These are phyloP conservation scores for Daldinia bambusicola DNA, from an alignment of 495 filamentous ascomycete genomes.

Conservation along the genomic window DNA sequence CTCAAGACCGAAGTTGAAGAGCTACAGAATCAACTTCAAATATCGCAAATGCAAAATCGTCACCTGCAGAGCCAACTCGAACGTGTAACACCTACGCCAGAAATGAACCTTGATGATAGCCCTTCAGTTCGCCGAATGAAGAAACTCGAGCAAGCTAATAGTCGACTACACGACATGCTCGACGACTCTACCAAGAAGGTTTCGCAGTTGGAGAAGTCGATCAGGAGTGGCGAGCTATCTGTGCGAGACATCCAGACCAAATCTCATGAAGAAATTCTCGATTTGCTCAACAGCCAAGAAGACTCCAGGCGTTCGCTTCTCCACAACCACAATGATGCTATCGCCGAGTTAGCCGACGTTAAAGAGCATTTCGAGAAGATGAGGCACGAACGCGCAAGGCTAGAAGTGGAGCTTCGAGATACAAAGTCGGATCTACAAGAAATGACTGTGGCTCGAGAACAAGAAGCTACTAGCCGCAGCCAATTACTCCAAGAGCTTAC, in stretches of 20 bases:
- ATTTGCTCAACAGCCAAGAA: conserved; percentile 93
- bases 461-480: conserved; percentile 82
- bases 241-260: conserved; percentile 92
- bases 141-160: conserved; percentile 93
- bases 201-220: conserved; percentile 85
- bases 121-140: conserved; percentile 84
- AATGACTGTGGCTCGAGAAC: conserved; percentile 76
- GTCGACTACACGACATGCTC: conserved; percentile 89
- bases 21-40: conserved; percentile 92
- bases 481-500: conserved; percentile 93
- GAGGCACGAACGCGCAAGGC: conserved; percentile 76
- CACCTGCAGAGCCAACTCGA: conserved; percentile 92
- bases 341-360: conserved; percentile 84
- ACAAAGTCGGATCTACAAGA: conserved; percentile 85
- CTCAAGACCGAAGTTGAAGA: conserved; percentile 90
- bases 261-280: conserved; percentile 94
- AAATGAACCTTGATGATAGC: conserved; percentile 78
- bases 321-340: conserved; percentile 83
- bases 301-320: conserved; percentile 83
- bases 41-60: conserved; percentile 95
- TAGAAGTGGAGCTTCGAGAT: conserved; percentile 93
- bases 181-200: conserved; percentile 96
- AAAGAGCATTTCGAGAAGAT: conserved; percentile 88
- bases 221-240: conserved; percentile 88
- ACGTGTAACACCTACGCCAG: conserved; percentile 64